Base-by-base conservation (phyloP, 345 rosid species). In the Gossypium mustelinum region DNA sequence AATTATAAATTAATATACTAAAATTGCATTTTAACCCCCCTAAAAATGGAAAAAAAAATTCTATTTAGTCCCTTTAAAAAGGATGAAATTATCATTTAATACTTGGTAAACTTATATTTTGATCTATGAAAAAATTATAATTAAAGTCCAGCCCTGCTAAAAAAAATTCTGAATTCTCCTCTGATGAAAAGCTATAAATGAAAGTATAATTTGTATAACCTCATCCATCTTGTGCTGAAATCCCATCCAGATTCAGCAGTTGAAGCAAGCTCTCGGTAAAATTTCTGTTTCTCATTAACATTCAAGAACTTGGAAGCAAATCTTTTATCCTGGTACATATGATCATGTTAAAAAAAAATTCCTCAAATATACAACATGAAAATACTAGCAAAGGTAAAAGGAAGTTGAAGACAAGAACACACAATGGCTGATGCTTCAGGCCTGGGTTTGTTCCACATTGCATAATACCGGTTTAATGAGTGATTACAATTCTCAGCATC, bases 141-240 rank as follows among this genome's bases (percentile, higher is more conserved):
- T 34, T 34, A 5, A 34, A 34, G 5, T 34, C 6, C 41, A 34
- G 41, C 41, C 41, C 41, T 34, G 41, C 6, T 34, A 34, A 34
- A 34, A 34, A 34, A 34, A 4, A 4, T 34, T 34, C 41, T 34
- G 41, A 34, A 4, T 34, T 34, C 41, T 4, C 39, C 39, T 5
- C 41, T 4, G 41, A 34, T 34, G 41, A 34, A 34, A 34, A 34
- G 48, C 25, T 22, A 63, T n/a, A n/a, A 62, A 64, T 47, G 11
- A 10, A 24, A 8, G 7, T 48, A 48, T 24, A 8, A 60, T 27
- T 24, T 57, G 60, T 14, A 14, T 57, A 73, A 89, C 97, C 97
- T 93, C 98, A 93, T 93, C 99, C 98, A 96, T 81, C 97, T 85
- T 24, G 93, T 80, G 82, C 95, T 88, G 77, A 96, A 96, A 82